Percentiles rank a stretch among this genome's conserved stretches.
phyloP scores from a whole-genome alignment of 148 eudicot species.

The Vaccinium vitisidaea region DNA sequence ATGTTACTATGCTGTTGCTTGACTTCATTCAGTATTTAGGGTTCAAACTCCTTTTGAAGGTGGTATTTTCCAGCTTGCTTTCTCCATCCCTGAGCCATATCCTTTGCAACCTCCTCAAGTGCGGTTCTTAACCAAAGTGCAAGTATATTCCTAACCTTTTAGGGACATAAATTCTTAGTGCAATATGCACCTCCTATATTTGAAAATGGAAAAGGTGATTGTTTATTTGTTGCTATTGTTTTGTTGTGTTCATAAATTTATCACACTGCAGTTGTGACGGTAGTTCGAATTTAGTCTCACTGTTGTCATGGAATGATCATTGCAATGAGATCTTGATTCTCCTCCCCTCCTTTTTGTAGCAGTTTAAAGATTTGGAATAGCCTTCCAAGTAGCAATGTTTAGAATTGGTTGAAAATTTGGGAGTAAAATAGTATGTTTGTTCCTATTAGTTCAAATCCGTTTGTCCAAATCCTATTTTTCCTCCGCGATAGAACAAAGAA shows the following conservation, averaged over 20 bases:
- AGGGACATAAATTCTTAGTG: background rate
- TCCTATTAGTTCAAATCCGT: background rate
- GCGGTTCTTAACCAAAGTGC: conserved; percentile 94
- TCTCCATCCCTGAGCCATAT: conserved; percentile 92
- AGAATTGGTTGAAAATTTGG: background rate
- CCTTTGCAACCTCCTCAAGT: conserved; percentile 99
- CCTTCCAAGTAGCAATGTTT: background rate
- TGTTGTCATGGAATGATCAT: background rate
- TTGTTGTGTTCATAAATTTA: background rate
- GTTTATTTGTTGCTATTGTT: background rate
- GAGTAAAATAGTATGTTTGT: background rate
- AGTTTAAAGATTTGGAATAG: background rate
- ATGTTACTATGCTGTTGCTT: conserved; percentile 9
- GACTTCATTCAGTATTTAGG: conserved; percentile 42
- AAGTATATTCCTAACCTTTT: conserved; percentile 10
- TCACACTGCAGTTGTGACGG: background rate
- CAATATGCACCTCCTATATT: background rate
- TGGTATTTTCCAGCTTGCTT: conserved; percentile 97
- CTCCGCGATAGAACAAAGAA: too few relatives aligned
- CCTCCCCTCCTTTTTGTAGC: too few relatives aligned
- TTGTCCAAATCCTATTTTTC: background rate
- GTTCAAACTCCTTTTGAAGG: conserved; percentile 98
- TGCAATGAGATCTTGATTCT: background rate
- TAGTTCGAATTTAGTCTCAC: background rate
- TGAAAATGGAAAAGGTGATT: background rate